A percentile compares a stretch with the other conserved stretches of the same genome.
Conservation (phyloP, 2,329 filamentous ascomycete species). For the Botrytis byssoidea region DNA sequence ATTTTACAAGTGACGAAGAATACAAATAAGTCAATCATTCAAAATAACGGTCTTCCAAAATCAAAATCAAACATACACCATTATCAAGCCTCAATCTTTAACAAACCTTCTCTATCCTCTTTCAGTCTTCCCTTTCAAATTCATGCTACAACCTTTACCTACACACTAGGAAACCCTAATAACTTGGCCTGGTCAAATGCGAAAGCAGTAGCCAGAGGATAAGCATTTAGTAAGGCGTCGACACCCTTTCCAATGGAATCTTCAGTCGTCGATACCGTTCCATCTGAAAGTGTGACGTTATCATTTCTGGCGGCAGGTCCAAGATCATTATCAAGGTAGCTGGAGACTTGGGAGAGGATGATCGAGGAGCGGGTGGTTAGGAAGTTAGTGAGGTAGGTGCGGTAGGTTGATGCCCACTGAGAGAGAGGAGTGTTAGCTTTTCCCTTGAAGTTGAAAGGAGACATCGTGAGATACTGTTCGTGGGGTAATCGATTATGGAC, state of each 20-base stretch:
- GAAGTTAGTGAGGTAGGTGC: neutral
- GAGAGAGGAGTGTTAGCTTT: neutral
- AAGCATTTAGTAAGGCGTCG: neutral
- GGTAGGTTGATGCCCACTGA: slow-evolving; percentile 5
- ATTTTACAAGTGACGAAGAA: neutral
- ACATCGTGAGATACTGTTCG: neutral
- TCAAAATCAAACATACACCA: neutral
- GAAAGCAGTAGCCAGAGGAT: slow-evolving; percentile 1
- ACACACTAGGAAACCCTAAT: neutral
- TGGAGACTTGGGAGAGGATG: neutral
- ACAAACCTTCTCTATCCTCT: neutral
- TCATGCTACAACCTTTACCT: neutral
- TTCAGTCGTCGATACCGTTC: neutral
- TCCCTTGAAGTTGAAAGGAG: neutral
- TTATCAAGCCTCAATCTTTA: neutral
- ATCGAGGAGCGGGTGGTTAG: neutral
- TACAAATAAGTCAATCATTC: neutral
- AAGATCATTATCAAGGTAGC: slow-evolving; percentile 14
- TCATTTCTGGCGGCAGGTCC: neutral
- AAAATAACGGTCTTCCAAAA: neutral
- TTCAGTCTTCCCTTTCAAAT: neutral
- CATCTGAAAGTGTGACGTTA: neutral
- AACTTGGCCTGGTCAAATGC: neutral
- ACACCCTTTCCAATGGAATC: neutral
- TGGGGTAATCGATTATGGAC: neutral